A percentile compares a stretch with the other conserved stretches of the same genome.
Conservation (phyloP, 371 early-diverging fungal genomes). For the Zychaea mexicana region DNA sequence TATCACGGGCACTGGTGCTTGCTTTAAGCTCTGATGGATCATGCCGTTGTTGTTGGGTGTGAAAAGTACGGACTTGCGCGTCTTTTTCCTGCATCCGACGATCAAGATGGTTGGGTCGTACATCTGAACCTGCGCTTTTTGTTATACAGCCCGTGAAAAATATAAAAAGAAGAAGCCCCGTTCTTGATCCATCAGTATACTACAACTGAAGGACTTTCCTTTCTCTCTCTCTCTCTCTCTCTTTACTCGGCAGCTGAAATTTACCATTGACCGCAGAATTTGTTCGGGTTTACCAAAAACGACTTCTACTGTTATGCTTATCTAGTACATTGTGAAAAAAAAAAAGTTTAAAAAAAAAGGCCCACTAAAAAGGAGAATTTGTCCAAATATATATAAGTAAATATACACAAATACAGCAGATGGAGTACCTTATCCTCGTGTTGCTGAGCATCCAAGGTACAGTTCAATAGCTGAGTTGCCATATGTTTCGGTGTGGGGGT, state of each 20-base stretch:
- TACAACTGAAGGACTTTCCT: neutral
- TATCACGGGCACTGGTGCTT: conserved; percentile 9
- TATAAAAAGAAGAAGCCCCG: too few relatives aligned
- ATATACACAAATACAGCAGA: neutral
- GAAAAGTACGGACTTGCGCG: neutral
- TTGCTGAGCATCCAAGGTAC: neutral
- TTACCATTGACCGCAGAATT: conserved; percentile 12
- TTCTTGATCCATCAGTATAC: conserved; percentile 1
- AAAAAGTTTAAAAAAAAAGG: neutral
- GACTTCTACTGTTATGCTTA: neutral
- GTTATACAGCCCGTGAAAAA: neutral
- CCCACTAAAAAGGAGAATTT: conserved; percentile 4
- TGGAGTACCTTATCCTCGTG: conserved; percentile 1
- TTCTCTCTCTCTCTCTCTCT: neutral
- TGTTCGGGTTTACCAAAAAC: conserved; percentile 5
- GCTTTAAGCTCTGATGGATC: conserved; percentile 13
- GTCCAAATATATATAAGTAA: neutral
- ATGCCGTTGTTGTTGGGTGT: conserved; percentile 4
- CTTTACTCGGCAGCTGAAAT: neutral
- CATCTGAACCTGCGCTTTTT: conserved; percentile 16
- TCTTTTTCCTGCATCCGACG: conserved; percentile 11
- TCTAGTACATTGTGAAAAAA: neutral
- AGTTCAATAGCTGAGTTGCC: neutral
- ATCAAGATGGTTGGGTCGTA: conserved; percentile 17
- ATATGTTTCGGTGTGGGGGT: neutral